Conservation (phyloP, 441 rosid genomes). For the Pelargonium fulgidum region DNA sequence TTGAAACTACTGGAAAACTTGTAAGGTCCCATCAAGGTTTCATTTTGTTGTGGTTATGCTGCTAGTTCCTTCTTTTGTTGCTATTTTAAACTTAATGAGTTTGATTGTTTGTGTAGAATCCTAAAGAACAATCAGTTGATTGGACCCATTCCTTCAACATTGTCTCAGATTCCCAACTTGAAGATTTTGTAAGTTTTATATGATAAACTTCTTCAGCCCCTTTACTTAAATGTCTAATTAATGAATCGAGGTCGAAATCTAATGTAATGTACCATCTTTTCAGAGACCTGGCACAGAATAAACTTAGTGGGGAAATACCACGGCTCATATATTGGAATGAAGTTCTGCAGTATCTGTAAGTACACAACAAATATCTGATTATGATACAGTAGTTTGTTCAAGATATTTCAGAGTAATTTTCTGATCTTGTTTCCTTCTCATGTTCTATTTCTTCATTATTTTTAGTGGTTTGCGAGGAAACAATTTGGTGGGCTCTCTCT, state of each 20-base stretch:
- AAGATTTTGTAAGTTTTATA: constrained; percentile 40
- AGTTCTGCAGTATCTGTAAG: constrained; percentile 89
- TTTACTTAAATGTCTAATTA: too few relatives aligned
- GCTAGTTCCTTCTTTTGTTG: not conserved
- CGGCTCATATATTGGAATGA: constrained; percentile 89
- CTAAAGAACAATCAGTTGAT: constrained; percentile 74
- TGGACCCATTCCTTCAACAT: constrained; percentile 86
- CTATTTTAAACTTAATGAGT: not conserved
- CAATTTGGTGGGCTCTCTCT: constrained; percentile 63
- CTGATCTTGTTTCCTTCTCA: not conserved
- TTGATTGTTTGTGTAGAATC: constrained; percentile 34
- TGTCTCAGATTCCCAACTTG: constrained; percentile 82
- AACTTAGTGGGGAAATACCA: constrained; percentile 76
- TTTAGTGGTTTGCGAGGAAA: constrained; percentile 76
- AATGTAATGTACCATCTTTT: not conserved
- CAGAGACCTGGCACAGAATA: constrained; percentile 84
- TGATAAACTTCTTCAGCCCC: constrained; percentile 15
- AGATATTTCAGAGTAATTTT: not conserved
- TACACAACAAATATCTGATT: not conserved
- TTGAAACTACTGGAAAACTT: constrained; percentile 55
- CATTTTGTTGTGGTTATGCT: too few relatives aligned
- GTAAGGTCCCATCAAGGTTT: too few relatives aligned
- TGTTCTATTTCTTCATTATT: not conserved
- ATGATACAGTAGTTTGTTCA: not conserved
- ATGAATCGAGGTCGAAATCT: not conserved